phyloP scores from a whole-genome alignment of 2,329 filamentous ascomycete species.

The Bretziella fagacearum region DNA sequence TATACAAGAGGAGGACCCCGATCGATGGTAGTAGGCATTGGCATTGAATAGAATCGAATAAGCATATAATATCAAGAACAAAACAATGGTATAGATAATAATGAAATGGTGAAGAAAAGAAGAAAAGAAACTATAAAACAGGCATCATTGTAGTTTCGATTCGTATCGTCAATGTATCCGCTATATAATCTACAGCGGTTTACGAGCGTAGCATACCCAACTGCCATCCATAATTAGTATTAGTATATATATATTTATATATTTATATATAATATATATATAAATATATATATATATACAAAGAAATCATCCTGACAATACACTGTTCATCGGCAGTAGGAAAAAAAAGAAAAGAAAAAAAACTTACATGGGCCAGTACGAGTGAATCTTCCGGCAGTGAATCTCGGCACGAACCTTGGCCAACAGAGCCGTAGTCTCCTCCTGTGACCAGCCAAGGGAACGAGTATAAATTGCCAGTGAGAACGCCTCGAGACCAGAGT shows the following conservation, averaged over 20 bases:
- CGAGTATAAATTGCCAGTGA: constrained; percentile 22
- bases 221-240: too few relatives aligned
- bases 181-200: not conserved
- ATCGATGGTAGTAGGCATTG: not conserved
- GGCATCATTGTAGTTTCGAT: constrained; percentile 2
- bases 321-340: too few relatives aligned
- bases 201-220: constrained; percentile 2
- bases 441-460: constrained; percentile 19
- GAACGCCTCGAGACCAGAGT: constrained; percentile 20
- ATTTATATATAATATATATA: too few relatives aligned
- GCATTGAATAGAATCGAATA: too few relatives aligned
- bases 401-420: constrained; percentile 20
- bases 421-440: constrained; percentile 19
- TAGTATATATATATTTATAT: too few relatives aligned
- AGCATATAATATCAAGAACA: not conserved
- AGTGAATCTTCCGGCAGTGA: constrained; percentile 19
- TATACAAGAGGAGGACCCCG: not conserved
- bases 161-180: not conserved
- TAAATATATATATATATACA: not conserved
- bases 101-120: not conserved
- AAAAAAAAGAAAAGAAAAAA: too few relatives aligned
- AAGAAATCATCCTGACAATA: too few relatives aligned
- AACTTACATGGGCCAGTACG: constrained; percentile 22
- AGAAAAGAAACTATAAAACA: not conserved
- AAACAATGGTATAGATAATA: not conserved